Evolutionary conservation across 1,284 basidiomycete species (phyloP), one percentile per base, ranked within the genome.

Genomic region (Sporisorium iseilematis-ciliati): DNA sequence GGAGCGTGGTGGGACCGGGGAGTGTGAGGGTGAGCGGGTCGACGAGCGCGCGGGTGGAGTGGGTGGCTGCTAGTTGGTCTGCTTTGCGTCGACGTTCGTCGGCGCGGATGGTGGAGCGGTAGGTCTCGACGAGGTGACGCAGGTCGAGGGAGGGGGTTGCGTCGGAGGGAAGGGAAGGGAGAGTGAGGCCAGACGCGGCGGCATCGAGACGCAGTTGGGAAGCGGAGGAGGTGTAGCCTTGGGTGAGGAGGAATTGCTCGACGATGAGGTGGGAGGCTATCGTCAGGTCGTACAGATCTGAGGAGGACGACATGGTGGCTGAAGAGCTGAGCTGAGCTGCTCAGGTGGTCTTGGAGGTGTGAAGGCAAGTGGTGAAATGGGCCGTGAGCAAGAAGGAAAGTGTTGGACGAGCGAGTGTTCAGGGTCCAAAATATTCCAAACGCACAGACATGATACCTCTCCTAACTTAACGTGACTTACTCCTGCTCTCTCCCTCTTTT

Each of bases 231-330:
- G 49, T 23, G 63, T 74, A 76, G 45, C 64, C 67, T 53, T 78
- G 65, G 7, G 62, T 53, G 5, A 65, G 55, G 12, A 78, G 57
- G 51, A 76, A 80, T 0, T 45, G 38, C 33, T 77, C 75, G 18
- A 80, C 70, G 23, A 80, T 65, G 43, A 71, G 66, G 26, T 80
- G 69, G 14, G 73, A 74, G 12, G 58, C 41, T 11, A 65, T 43
- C 2, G 58, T 71, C 11, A 74, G 57, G 31, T 71, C 67, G 45
- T 67, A 63, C 4, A 71, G 56, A 31, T 72, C 63, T 10, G 46
- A 8, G 11, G 63, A 42, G 14, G 58, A 48, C 14, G 68, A 58
- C 62, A 70, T 69, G 40, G 4, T 50, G 25, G 33, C 29, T 31
- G 33, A 20, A 14, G n/a, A n/a, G n/a, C n/a, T n/a, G n/a, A n/a